Conservation (phyloP, 2,329 filamentous ascomycete species). For the Verticillium zaregamsianum region DNA sequence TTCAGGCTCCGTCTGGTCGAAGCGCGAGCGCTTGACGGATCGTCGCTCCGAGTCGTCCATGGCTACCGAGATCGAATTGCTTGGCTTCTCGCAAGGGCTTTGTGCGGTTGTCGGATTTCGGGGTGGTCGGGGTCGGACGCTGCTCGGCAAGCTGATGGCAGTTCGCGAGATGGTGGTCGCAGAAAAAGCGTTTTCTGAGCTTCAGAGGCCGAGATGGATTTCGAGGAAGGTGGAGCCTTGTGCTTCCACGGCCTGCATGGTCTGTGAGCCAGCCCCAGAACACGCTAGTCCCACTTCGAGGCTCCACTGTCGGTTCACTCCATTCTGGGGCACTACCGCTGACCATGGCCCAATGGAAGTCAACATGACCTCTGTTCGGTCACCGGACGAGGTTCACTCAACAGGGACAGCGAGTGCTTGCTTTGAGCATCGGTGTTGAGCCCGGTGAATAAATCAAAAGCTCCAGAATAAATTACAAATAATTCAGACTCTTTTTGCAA, state of each 20-base stretch:
- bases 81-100: background rate
- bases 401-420: too few species aligned
- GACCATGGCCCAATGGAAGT: background rate
- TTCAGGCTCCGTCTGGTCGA: slow-evolving; percentile 86
- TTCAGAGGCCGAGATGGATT: background rate
- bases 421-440: too few species aligned
- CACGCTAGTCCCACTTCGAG: background rate
- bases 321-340: background rate
- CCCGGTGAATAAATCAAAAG: too few species aligned
- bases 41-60: slow-evolving; percentile 76
- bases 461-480: too few species aligned
- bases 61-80: background rate
- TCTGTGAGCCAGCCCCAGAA: background rate
- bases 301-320: background rate
- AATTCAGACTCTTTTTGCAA: too few species aligned
- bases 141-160: background rate
- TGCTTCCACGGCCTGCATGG: background rate
- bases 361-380: background rate
- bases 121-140: background rate
- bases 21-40: slow-evolving; percentile 78
- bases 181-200: background rate
- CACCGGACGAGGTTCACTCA: background rate
- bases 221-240: background rate
- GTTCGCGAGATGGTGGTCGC: background rate
- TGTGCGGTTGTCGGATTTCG: background rate